Evolutionary conservation across 176 grass and related monocot species (phyloP).

Genomic region (Alloteropsis semialata): DNA sequence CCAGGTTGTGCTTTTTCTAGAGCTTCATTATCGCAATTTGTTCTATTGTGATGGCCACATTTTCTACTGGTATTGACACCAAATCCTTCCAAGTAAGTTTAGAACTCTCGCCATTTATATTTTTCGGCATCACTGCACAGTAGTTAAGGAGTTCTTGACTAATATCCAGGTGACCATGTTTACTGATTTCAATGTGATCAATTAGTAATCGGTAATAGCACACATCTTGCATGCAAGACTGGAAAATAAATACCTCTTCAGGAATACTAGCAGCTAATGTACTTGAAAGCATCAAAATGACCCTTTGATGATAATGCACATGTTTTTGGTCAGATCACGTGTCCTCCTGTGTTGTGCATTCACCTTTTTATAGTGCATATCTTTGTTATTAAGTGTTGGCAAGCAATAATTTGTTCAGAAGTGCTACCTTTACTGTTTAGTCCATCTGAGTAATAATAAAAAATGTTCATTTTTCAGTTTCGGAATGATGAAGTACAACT

Average conservation of each 20-base stretch:
- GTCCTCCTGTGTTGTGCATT: background rate
- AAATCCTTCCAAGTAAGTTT: constrained; percentile 70
- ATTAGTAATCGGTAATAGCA: background rate
- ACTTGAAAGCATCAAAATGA: background rate
- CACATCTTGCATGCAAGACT: background rate
- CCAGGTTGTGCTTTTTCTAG: constrained; percentile 36
- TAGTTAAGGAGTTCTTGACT: background rate
- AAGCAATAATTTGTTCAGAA: background rate
- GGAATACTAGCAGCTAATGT: background rate
- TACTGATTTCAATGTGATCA: background rate
- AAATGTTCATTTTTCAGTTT: constrained; percentile 47
- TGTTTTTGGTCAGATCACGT: background rate
- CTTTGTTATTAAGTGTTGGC: background rate
- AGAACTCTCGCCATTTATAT: background rate
- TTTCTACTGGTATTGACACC: constrained; percentile 88
- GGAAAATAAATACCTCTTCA: background rate
- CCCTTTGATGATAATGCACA: background rate
- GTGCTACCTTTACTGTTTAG: background rate
- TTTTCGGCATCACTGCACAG: background rate
- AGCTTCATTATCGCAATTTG: constrained; percentile 86
- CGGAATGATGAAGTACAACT: constrained; percentile 42
- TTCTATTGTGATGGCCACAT: constrained; percentile 83
- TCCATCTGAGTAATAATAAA: constrained; percentile 14
- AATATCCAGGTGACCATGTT: background rate
- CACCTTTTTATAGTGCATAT: background rate